Conservation (phyloP, 371 early-diverging fungal genomes). For the Gilbertella persicaria region DNA sequence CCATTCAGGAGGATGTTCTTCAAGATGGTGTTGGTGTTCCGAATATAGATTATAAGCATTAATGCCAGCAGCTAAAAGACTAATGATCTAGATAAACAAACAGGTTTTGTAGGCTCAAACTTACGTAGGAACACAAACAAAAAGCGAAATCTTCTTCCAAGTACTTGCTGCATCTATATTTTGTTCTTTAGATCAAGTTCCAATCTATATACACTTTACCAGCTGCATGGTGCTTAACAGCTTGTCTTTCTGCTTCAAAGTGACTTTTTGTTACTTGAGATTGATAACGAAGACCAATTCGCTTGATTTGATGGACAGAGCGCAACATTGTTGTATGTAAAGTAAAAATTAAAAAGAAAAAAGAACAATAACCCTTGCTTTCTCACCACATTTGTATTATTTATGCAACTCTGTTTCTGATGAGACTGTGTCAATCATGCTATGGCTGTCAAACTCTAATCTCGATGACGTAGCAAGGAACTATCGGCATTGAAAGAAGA, state of each 20-base stretch:
- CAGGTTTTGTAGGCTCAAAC: conserved; percentile 1
- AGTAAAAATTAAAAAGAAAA: too few relatives aligned
- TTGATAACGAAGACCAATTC: conserved; percentile 39
- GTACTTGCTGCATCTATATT: conserved; percentile 40
- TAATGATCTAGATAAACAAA: conserved; percentile 1
- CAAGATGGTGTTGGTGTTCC: conserved; percentile 32
- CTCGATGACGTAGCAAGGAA: too few relatives aligned
- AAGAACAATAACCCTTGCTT: too few relatives aligned
- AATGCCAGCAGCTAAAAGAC: conserved; percentile 37
- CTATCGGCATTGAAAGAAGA: too few relatives aligned
- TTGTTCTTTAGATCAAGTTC: background rate
- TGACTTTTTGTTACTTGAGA: conserved; percentile 18
- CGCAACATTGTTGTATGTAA: too few relatives aligned
- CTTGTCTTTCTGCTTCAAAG: conserved; percentile 37
- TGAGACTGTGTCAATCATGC: too few relatives aligned
- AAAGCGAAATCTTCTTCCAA: conserved; percentile 49
- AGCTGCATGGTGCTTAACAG: conserved; percentile 45
- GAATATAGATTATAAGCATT: conserved; percentile 43
- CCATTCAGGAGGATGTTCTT: conserved; percentile 38
- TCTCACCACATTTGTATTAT: too few relatives aligned
- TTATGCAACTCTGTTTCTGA: too few relatives aligned
- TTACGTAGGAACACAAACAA: conserved; percentile 49
- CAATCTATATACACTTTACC: too few relatives aligned
- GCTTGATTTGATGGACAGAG: conserved; percentile 18
- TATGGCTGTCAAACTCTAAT: too few relatives aligned